These are phyloP conservation scores for Pythium sp. DNA, from an alignment of 352 stramenopile genomes.

Conservation along the genomic window DNA sequence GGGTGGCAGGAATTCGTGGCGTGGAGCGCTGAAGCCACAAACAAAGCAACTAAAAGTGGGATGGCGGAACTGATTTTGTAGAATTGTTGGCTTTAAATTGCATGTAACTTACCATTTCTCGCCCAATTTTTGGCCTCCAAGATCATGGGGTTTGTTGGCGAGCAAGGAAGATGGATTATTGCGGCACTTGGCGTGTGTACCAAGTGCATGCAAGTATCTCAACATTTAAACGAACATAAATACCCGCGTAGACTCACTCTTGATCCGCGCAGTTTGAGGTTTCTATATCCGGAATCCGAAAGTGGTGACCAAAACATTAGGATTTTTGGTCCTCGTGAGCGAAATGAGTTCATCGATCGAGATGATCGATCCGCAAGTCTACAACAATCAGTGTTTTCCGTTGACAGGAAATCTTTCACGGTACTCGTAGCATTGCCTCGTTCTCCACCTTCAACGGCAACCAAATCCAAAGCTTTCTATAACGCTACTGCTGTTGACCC, in stretches of 20 bases:
- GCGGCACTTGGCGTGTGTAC: too few species aligned
- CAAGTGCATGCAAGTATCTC: background rate
- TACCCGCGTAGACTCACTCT: background rate
- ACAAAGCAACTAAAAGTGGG: background rate
- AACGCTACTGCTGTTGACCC: too few species aligned
- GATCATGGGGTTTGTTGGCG: too few species aligned
- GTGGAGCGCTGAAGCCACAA: constrained; percentile 1
- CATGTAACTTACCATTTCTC: background rate
- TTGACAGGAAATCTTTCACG: too few species aligned
- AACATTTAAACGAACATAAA: background rate
- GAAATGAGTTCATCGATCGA: background rate
- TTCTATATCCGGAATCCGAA: background rate
- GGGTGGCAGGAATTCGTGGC: constrained; percentile 2
- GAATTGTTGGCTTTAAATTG: background rate
- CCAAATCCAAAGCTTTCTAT: too few species aligned
- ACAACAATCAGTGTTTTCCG: too few species aligned
- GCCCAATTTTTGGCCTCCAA: background rate
- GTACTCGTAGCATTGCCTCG: too few species aligned
- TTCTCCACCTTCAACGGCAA: too few species aligned
- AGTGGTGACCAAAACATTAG: background rate
- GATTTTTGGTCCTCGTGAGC: background rate
- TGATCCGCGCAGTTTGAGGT: background rate
- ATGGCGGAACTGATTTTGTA: background rate
- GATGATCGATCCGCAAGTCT: too few species aligned
- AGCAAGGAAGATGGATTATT: too few species aligned